Evolutionary conservation across 2,329 filamentous ascomycete genomes (phyloP).

Genomic region (Nothomitra cinnamomea): DNA sequence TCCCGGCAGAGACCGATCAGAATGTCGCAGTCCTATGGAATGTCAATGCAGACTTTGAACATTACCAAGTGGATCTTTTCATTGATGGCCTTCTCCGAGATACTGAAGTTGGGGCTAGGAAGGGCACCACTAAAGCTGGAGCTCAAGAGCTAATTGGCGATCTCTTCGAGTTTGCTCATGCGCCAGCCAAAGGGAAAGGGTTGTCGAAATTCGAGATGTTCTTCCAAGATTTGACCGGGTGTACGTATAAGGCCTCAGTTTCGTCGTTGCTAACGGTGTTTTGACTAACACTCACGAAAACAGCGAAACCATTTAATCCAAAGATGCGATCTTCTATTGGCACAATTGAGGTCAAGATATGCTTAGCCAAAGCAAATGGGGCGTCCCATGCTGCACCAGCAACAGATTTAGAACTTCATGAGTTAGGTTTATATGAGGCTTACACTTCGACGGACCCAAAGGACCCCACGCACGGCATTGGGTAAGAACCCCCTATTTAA

Average conservation of each 20-base stretch:
- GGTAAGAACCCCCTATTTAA: background rate
- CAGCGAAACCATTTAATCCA: background rate
- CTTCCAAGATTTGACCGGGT: background rate
- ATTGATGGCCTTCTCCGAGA: slow-evolving; percentile 15
- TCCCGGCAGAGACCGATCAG: slow-evolving; percentile 1
- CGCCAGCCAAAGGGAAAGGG: background rate
- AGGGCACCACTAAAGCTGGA: background rate
- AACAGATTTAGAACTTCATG: background rate
- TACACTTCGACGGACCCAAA: background rate
- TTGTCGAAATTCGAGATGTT: background rate
- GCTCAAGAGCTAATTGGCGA: background rate
- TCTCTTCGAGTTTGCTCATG: background rate
- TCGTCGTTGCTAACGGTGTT: background rate
- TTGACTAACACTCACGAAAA: background rate
- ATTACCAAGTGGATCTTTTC: slow-evolving; percentile 11
- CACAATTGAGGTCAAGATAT: background rate
- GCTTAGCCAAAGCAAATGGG: too few relatives aligned
- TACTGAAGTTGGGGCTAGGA: background rate
- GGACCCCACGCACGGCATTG: background rate
- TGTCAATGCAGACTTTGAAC: background rate
- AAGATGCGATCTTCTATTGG: background rate
- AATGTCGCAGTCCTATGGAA: slow-evolving; percentile 4
- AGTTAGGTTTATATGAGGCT: background rate
- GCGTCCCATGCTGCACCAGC: background rate
- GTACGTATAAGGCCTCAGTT: background rate